A percentile compares a stretch with the other conserved stretches of the same genome.
Evolutionary conservation across 176 grass and related monocot species (phyloP).

Genomic region (Ampelocalamus luodianensis): DNA sequence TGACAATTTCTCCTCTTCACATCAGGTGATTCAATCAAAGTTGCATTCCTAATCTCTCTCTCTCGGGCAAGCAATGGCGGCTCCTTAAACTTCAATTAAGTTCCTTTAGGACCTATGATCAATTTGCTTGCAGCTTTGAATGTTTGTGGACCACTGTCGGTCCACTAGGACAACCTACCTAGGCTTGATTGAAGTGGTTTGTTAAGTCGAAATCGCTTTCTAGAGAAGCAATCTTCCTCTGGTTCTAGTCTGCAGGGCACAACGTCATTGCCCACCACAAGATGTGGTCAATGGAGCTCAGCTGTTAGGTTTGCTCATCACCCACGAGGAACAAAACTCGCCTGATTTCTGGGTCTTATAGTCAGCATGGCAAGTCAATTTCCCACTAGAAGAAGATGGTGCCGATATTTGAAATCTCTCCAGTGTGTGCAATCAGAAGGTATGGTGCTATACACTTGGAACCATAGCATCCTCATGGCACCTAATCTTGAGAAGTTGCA

Average conservation of each 20-base stretch:
- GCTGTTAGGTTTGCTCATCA: slow-evolving; percentile 17
- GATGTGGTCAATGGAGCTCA: slow-evolving; percentile 20
- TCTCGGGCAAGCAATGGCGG: background rate
- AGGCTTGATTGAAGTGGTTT: slow-evolving; percentile 8
- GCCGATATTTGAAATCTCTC: background rate
- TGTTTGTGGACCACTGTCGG: slow-evolving; percentile 29
- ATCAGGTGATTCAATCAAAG: slow-evolving; percentile 51
- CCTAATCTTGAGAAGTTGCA: background rate
- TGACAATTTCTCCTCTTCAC: slow-evolving; percentile 92
- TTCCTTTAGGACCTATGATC: background rate
- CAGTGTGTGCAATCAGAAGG: background rate
- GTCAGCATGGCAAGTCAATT: slow-evolving; percentile 26
- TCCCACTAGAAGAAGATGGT: slow-evolving; percentile 16
- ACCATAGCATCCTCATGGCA: background rate
- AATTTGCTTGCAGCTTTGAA: slow-evolving; percentile 18
- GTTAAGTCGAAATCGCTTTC: slow-evolving; percentile 18
- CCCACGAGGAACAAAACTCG: slow-evolving; percentile 9
- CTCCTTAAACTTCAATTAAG: background rate
- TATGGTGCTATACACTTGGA: background rate
- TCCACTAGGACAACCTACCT: slow-evolving; percentile 10
- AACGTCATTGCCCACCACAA: slow-evolving; percentile 35
- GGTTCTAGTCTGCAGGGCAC: slow-evolving; percentile 20
- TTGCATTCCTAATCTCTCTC: background rate
- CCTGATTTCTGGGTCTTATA: slow-evolving; percentile 28
- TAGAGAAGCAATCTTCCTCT: slow-evolving; percentile 32